Evolutionary conservation across 2,329 filamentous ascomycete genomes (phyloP).

Genomic region (Paecilomyces dactylethromorphus): DNA sequence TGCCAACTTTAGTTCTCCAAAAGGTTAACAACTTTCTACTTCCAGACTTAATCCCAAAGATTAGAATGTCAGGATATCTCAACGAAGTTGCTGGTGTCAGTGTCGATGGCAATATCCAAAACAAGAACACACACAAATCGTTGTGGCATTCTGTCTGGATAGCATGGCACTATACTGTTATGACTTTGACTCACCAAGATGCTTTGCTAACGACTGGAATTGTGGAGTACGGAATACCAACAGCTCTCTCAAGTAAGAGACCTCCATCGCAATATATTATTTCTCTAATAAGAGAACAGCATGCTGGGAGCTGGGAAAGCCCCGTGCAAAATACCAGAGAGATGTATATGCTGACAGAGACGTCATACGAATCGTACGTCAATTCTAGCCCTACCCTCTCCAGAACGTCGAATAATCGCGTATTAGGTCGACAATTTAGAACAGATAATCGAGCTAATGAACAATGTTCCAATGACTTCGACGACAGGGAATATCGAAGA

Average conservation of each 20-base stretch:
- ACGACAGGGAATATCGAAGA: too few species aligned
- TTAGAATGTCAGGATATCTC: too few species aligned
- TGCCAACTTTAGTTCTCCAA: too few species aligned
- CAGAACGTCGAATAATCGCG: too few species aligned
- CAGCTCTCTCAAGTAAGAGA: background rate
- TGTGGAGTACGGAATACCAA: background rate
- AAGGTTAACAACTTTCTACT: too few species aligned
- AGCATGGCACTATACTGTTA: constrained; percentile 2
- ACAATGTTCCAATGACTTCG: too few species aligned
- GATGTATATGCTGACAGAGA: constrained; percentile 1
- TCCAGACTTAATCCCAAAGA: too few species aligned
- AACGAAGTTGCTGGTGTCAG: too few species aligned
- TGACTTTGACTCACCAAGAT: background rate
- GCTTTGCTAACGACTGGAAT: background rate
- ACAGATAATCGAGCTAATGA: background rate
- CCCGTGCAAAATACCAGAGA: background rate
- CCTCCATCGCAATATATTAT: too few species aligned
- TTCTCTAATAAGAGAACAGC: too few species aligned
- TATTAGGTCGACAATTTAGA: background rate
- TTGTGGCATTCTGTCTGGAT: constrained; percentile 1
- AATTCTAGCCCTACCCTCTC: too few species aligned
- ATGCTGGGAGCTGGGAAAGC: constrained; percentile 1
- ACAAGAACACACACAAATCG: too few species aligned
- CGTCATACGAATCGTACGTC: background rate
- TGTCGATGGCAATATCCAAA: background rate